Evolutionary conservation across 2,329 filamentous ascomycete genomes (phyloP).

Genomic region (Verticillium dahliae): DNA sequence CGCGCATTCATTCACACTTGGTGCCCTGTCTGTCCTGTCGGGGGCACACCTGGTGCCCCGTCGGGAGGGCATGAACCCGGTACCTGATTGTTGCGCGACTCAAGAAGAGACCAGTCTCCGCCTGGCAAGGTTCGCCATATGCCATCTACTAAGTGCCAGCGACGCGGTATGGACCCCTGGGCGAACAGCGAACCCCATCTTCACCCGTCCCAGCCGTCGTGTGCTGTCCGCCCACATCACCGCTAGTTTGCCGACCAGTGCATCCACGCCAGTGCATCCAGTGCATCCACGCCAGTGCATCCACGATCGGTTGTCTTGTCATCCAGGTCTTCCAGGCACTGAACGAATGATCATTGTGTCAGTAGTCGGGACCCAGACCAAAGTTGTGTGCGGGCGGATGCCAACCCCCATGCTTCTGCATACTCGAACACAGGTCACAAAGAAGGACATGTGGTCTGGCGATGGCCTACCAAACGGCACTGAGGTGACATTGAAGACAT

Average conservation of each 20-base stretch:
- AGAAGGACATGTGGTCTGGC: neutral
- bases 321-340: neutral
- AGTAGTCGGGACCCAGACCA: too few species aligned
- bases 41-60: too few species aligned
- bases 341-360: neutral
- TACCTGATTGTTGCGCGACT: neutral
- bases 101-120: neutral
- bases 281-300: neutral
- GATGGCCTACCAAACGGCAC: neutral
- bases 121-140: neutral
- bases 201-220: neutral
- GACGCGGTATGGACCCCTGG: neutral
- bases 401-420: too few species aligned
- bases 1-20: neutral
- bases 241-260: neutral
- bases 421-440: neutral
- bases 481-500: neutral
- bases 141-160: neutral
- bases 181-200: neutral
- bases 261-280: too few species aligned
- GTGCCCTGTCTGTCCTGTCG: neutral
- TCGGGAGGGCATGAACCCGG: neutral
- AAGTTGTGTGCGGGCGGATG: too few species aligned
- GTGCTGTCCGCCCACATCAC: neutral
- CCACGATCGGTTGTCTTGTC: neutral